These are phyloP conservation scores for Stephanodiscus minutulus DNA, from an alignment of 108 stramenopile genomes.

Conservation along the genomic window DNA sequence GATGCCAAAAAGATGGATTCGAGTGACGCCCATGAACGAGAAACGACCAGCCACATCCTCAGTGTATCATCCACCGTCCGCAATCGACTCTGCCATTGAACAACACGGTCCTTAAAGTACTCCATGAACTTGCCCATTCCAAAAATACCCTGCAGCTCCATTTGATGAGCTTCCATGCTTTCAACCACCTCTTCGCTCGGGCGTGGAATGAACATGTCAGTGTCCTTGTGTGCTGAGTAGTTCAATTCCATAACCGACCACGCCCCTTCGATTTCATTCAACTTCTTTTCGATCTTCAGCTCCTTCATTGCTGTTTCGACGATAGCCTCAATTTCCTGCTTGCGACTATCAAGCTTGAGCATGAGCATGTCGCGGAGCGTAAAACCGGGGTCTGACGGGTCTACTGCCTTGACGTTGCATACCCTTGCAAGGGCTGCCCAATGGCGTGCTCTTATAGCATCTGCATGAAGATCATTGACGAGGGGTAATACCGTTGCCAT, in stretches of 20 bases:
- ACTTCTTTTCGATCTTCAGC: slow-evolving; percentile 89
- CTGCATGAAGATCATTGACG: slow-evolving; percentile 77
- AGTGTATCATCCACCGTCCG: slow-evolving; percentile 83
- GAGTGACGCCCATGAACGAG: slow-evolving; percentile 80
- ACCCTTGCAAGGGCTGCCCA: slow-evolving; percentile 81
- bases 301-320: slow-evolving; percentile 90
- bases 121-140: slow-evolving; percentile 94
- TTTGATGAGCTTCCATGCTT: slow-evolving; percentile 83
- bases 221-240: slow-evolving; percentile 82
- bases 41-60: slow-evolving; percentile 75
- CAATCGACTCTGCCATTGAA: slow-evolving; percentile 79
- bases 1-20: slow-evolving; percentile 90
- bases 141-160: slow-evolving; percentile 90
- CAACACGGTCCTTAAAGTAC: slow-evolving; percentile 83
- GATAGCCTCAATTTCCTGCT: slow-evolving; percentile 79
- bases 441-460: slow-evolving; percentile 81
- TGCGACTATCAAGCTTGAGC: slow-evolving; percentile 79
- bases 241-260: slow-evolving; percentile 79
- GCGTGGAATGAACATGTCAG: slow-evolving; percentile 76
- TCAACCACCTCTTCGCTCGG: slow-evolving; percentile 88
- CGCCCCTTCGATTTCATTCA: slow-evolving; percentile 71
- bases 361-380: slow-evolving; percentile 72
- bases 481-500: slow-evolving; percentile 85
- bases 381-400: slow-evolving; percentile 62
- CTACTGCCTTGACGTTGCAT: slow-evolving; percentile 74